Evolutionary conservation across 306 rosid species (phyloP).

Genomic region (Prunus mume): DNA sequence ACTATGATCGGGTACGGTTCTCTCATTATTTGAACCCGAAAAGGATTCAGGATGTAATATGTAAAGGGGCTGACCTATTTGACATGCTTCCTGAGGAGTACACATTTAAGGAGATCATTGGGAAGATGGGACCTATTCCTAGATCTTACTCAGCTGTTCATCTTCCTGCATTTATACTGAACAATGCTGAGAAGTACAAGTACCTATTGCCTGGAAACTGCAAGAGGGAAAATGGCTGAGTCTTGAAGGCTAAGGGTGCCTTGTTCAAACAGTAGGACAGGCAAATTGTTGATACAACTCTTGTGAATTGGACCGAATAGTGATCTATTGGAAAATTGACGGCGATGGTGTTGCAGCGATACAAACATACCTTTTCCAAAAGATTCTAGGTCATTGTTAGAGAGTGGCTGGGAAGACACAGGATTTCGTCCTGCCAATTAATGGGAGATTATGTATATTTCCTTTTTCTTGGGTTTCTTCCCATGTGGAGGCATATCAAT

Average conservation of each 20-base stretch:
- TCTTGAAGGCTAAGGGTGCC: conserved; percentile 16
- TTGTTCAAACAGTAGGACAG: conserved; percentile 6
- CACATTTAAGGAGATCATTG: conserved; percentile 76
- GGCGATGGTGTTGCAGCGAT: conserved; percentile 12
- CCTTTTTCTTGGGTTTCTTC: conserved; percentile 22
- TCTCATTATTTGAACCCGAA: conserved; percentile 60
- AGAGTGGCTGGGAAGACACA: conserved; percentile 24
- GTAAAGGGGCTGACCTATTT: conserved; percentile 70
- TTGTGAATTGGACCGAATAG: conserved; percentile 21
- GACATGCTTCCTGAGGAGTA: conserved; percentile 92
- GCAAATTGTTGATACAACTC: conserved; percentile 8
- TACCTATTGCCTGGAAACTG: conserved; percentile 81
- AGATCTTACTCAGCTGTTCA: conserved; percentile 77
- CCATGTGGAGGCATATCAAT: conserved; percentile 30
- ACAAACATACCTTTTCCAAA: conserved; percentile 24
- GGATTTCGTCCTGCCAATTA: conserved; percentile 26
- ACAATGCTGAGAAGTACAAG: conserved; percentile 59
- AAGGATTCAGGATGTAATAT: conserved; percentile 70
- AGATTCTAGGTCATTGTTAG: conserved; percentile 34
- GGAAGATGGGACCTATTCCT: conserved; percentile 83
- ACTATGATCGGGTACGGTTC: conserved; percentile 64
- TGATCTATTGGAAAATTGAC: conserved; percentile 29
- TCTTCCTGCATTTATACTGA: conserved; percentile 67
- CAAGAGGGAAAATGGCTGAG: conserved; percentile 70
- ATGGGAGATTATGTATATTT: conserved; percentile 26